These are phyloP conservation scores for Aquilaria yunnanensis DNA, from an alignment of 345 rosid species.

Conservation along the genomic window DNA sequence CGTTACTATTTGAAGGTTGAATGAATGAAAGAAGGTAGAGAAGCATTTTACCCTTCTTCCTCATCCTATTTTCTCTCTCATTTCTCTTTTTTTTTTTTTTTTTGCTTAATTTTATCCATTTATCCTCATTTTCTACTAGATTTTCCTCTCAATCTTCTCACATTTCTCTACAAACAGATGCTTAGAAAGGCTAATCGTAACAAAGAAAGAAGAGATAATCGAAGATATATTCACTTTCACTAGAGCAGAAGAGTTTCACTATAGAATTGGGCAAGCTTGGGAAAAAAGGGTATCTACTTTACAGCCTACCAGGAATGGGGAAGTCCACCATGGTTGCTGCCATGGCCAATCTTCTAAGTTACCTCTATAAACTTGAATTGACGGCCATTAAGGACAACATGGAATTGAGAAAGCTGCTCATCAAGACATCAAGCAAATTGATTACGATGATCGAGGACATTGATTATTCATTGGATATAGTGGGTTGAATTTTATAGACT, in stretches of 20 bases:
- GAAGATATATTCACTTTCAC: slow-evolving; percentile 12
- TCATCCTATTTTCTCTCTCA: no score
- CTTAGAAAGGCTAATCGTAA: no score
- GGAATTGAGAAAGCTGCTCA: slow-evolving; percentile 6
- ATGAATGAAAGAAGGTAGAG: no score
- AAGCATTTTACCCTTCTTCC: no score
- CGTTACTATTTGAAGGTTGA: no score
- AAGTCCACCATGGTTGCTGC: slow-evolving; percentile 14
- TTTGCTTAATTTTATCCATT: no score
- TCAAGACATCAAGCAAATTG: slow-evolving; percentile 7
- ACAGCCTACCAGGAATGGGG: slow-evolving; percentile 7
- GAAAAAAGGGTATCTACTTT: slow-evolving; percentile 8
- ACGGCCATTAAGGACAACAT: slow-evolving; percentile 7
- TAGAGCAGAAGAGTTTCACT: slow-evolving; percentile 7
- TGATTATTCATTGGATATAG: background rate
- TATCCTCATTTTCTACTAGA: no score
- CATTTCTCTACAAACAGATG: no score
- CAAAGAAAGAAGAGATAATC: slow-evolving; percentile 3
- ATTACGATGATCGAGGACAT: background rate
- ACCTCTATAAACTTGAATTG: slow-evolving; percentile 10
- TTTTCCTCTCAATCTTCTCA: no score
- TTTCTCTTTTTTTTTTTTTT: no score
- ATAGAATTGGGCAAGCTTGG: slow-evolving; percentile 10
- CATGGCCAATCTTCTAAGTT: slow-evolving; percentile 9
- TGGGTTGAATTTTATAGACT: no score